Evolutionary conservation across 2,329 filamentous ascomycete species (phyloP).

Genomic region (Metarhizium guizhouense): DNA sequence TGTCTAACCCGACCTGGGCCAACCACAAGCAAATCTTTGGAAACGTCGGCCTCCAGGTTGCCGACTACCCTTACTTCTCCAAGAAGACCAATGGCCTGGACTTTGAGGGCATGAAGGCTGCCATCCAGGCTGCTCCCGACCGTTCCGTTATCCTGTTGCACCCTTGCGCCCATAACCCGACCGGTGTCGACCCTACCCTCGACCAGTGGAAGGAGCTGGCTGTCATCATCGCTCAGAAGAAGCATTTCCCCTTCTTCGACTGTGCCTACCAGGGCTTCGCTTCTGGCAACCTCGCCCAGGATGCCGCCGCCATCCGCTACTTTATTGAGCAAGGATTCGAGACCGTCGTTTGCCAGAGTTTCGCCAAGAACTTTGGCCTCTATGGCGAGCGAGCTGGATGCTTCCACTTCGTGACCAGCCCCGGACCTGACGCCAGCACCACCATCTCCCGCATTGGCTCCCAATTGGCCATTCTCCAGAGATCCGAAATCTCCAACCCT

Average conservation of each 20-base stretch:
- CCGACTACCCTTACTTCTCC: constrained; percentile 90
- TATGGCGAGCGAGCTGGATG: constrained; percentile 95
- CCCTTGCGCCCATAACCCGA: constrained; percentile 96
- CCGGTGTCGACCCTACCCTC: constrained; percentile 86
- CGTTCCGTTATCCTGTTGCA: constrained; percentile 85
- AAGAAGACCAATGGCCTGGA: constrained; percentile 83
- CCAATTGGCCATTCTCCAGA: constrained; percentile 88
- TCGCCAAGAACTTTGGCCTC: constrained; percentile 96
- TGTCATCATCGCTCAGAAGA: constrained; percentile 61
- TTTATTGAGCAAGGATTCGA: constrained; percentile 90
- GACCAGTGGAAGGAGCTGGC: constrained; percentile 94
- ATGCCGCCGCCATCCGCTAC: constrained; percentile 88
- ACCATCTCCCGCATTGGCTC: constrained; percentile 61
- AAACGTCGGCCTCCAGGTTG: constrained; percentile 73
- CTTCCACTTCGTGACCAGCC: constrained; percentile 84
- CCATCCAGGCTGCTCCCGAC: constrained; percentile 62
- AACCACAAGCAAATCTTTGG: constrained; percentile 98
- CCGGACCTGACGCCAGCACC: constrained; percentile 56
- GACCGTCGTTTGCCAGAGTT: constrained; percentile 81
- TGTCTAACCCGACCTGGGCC: constrained; percentile 94
- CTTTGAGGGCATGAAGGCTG: constrained; percentile 75
- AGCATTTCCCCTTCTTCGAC: constrained; percentile 97
- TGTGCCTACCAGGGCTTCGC: constrained; percentile 97
- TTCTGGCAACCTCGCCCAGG: constrained; percentile 74
- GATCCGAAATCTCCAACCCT: constrained; percentile 95